Percentiles rank a stretch among this genome's conserved stretches.
Conservation (phyloP, 345 rosid species). For the Arabidopsis suecica region DNA sequence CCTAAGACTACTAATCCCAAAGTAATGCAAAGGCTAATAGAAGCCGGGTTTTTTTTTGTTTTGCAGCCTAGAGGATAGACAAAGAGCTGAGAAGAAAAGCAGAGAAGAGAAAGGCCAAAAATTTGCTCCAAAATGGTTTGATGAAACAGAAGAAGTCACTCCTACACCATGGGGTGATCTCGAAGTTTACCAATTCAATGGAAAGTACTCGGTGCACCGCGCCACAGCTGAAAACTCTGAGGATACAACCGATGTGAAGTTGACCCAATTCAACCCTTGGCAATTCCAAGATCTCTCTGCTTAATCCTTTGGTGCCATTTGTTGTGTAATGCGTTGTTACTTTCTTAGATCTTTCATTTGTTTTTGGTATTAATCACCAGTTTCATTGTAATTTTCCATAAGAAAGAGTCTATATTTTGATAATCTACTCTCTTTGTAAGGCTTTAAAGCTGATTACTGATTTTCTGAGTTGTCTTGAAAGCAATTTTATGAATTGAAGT, state of each 20-base stretch:
- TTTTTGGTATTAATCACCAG: not conserved
- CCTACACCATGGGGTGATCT: slow-evolving; percentile 86
- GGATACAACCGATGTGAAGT: slow-evolving; percentile 42
- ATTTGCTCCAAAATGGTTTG: slow-evolving; percentile 72
- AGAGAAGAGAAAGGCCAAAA: slow-evolving; percentile 62
- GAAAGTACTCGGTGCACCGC: slow-evolving; percentile 60
- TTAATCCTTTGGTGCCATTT: slow-evolving; percentile 22
- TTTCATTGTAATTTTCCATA: slow-evolving; percentile 7
- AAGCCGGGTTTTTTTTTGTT: slow-evolving; percentile 1
- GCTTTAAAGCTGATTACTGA: too few relatives aligned
- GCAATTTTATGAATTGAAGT: not conserved
- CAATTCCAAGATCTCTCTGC: slow-evolving; percentile 51
- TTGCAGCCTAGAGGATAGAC: slow-evolving; percentile 56
- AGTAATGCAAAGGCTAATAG: not conserved
- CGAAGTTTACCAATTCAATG: slow-evolving; percentile 71
- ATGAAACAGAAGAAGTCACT: slow-evolving; percentile 55
- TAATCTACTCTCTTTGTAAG: too few relatives aligned
- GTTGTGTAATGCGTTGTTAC: slow-evolving; percentile 8
- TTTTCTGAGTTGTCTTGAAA: too few relatives aligned
- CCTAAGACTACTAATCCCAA: not conserved
- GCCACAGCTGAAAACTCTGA: slow-evolving; percentile 51
- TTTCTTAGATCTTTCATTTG: not conserved
- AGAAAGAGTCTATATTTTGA: not conserved
- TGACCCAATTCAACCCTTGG: slow-evolving; percentile 70
- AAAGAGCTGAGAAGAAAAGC: slow-evolving; percentile 68